Evolutionary conservation across 257 asterid species (phyloP).

Genomic region (Jaltomata sinuosa): DNA sequence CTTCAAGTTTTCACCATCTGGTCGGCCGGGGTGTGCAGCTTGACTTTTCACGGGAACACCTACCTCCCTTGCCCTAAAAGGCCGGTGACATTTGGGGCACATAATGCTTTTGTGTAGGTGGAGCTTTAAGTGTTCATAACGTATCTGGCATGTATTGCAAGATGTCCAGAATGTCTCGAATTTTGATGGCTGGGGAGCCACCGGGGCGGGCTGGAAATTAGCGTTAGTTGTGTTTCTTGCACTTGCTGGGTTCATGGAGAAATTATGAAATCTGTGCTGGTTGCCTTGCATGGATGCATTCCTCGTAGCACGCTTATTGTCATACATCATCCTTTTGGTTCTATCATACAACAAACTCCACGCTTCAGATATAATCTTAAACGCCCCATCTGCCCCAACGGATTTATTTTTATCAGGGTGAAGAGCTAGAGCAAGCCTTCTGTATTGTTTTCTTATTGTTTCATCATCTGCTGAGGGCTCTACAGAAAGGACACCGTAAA

Average conservation of each 20-base stretch:
- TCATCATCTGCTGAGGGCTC: conserved; percentile 33
- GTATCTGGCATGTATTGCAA: no score
- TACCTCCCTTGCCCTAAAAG: no score
- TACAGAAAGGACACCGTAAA: conserved; percentile 43
- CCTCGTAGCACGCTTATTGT: conserved; percentile 8
- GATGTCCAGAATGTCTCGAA: no score
- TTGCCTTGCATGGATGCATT: conserved; percentile 4
- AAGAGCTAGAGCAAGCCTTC: conserved; percentile 39
- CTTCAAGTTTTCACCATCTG: conserved; percentile 10
- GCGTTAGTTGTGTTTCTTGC: no score
- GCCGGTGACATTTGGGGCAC: no score
- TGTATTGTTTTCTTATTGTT: conserved; percentile 25
- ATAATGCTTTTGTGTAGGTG: no score
- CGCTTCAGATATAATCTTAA: conserved; percentile 43
- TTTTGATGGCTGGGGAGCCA: no score
- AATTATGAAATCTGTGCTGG: background rate
- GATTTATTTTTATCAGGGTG: conserved; percentile 71
- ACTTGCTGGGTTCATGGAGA: background rate
- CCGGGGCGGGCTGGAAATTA: no score
- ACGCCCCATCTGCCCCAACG: conserved; percentile 66
- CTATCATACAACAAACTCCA: conserved; percentile 51
- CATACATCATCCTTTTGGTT: no score
- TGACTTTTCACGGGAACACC: background rate
- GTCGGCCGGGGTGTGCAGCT: conserved; percentile 5
- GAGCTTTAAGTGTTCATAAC: no score